Conservation (phyloP, 495 filamentous ascomycete species). For the Evansstolkia leycettana region DNA sequence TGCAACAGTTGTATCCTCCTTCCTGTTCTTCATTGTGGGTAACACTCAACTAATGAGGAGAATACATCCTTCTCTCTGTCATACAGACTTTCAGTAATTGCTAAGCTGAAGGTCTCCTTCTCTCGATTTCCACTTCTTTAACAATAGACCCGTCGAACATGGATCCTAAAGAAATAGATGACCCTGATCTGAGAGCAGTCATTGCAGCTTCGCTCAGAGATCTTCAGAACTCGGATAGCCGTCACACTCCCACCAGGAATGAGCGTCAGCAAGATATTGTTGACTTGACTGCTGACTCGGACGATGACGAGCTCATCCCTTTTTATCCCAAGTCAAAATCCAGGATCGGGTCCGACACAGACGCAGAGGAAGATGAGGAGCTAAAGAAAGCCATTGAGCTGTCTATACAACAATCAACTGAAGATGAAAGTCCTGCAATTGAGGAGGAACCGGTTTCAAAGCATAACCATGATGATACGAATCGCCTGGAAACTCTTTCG, state of each 20-base stretch:
- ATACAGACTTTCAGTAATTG: too few species aligned
- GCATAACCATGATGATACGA: not conserved
- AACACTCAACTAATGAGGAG: too few species aligned
- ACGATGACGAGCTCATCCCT: slow-evolving; percentile 17
- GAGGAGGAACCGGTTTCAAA: not conserved
- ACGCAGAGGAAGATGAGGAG: slow-evolving; percentile 8
- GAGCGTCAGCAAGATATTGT: slow-evolving; percentile 10
- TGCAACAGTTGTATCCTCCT: too few species aligned
- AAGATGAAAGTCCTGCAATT: slow-evolving; percentile 1
- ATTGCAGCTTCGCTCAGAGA: slow-evolving; percentile 78
- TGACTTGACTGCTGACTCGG: slow-evolving; percentile 27
- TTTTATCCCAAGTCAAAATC: slow-evolving; percentile 24
- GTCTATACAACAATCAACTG: slow-evolving; percentile 24
- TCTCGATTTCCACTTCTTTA: too few species aligned
- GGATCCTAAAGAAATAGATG: slow-evolving; percentile 9
- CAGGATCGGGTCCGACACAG: slow-evolving; percentile 22
- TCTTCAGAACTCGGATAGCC: slow-evolving; percentile 42
- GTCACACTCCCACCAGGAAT: not conserved
- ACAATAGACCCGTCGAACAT: slow-evolving; percentile 4
- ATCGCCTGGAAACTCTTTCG: too few species aligned
- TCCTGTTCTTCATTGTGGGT: too few species aligned
- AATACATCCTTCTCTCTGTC: too few species aligned
- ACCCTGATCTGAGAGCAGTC: slow-evolving; percentile 16
- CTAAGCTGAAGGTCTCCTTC: too few species aligned
- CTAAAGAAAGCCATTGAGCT: slow-evolving; percentile 40